Base-by-base conservation (phyloP, 371 early-diverging fungal genomes). In the Zancudomyces culisetae region DNA sequence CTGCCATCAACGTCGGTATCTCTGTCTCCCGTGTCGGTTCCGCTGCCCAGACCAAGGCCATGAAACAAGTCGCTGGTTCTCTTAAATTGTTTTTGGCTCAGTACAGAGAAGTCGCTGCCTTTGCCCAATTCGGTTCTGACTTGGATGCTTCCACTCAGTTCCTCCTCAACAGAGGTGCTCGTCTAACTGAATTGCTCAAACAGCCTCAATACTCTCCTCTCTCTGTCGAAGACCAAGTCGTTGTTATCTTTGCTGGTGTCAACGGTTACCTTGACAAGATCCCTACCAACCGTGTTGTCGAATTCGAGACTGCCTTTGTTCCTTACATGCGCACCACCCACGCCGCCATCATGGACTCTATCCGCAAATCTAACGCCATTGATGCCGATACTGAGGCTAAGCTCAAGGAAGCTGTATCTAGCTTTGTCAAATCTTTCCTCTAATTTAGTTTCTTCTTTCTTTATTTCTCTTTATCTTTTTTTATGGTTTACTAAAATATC, bases 1-100 rank as follows among this genome's bases (percentile, higher is more conserved):
- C 93, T 57, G 92, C 93, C 64, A 92, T 92, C 70, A 93, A 93
- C 78, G 92, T 93, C 72, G 94, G 94, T 91, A 75, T 93, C 52
- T 90, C 91, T 69, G 94, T 93, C 62, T 89, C 90, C 61, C 88
- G 94, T 82, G 92, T 93, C 79, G 94, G 94, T 63, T 89, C 90
- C 65, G 90, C 92, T 63, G 94, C 94, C 59, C 94, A 93, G 74
- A 86, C 89, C 71, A 89, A 90, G 81, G 92, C 94, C 63, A 93
- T 93, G 94, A 88, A 88, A 77, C 91, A 93, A 73, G 92, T 93
- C 58, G 92, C 92, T 56, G 94, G 94, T 67, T 90, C 92, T 61
- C 76, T 93, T 57, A 93, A 93, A 81, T 85, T 93, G 62, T 91
- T 86, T 84, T 76, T 93, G 63, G 94, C 94, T 58, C 94, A 92